Evolutionary conservation across 2,329 filamentous ascomycete genomes (phyloP).

Genomic region (Colletotrichum simmondsii): DNA sequence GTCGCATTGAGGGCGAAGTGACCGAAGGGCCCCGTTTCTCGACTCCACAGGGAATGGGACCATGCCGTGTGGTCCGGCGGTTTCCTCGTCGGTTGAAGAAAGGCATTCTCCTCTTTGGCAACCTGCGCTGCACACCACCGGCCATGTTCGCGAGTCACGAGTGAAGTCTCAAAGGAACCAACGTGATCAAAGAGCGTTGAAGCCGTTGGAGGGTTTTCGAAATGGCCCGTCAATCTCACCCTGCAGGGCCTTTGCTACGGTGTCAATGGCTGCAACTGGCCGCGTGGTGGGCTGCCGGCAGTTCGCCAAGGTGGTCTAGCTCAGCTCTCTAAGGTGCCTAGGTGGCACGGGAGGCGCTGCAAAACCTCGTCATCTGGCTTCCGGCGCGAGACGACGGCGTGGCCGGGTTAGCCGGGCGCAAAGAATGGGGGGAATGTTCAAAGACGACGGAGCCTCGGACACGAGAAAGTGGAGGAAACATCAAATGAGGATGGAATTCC

Average conservation of each 20-base stretch:
- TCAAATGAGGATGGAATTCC: neutral
- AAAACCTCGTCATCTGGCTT: neutral
- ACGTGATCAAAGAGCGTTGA: neutral
- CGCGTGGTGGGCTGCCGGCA: conserved; percentile 14
- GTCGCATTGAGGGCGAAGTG: conserved; percentile 1
- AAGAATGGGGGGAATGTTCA: neutral
- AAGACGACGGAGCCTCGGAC: neutral
- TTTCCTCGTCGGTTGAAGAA: neutral
- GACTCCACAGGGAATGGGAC: conserved; percentile 1
- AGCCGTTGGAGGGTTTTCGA: neutral
- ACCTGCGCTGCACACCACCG: neutral
- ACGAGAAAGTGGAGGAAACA: neutral
- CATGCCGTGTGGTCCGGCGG: neutral
- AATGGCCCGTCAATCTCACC: neutral
- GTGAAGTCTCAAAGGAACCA: neutral
- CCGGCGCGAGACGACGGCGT: neutral
- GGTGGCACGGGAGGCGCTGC: conserved; percentile 9
- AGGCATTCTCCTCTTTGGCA: neutral
- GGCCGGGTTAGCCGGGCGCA: neutral
- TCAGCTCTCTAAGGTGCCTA: neutral
- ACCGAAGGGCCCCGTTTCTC: conserved; percentile 1
- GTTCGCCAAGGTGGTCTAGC: conserved; percentile 20
- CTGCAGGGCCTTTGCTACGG: neutral
- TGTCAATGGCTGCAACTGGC: conserved; percentile 3
- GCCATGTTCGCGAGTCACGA: neutral